Evolutionary conservation across 306 rosid genomes (phyloP).

Genomic region (Rubus parviflorus): DNA sequence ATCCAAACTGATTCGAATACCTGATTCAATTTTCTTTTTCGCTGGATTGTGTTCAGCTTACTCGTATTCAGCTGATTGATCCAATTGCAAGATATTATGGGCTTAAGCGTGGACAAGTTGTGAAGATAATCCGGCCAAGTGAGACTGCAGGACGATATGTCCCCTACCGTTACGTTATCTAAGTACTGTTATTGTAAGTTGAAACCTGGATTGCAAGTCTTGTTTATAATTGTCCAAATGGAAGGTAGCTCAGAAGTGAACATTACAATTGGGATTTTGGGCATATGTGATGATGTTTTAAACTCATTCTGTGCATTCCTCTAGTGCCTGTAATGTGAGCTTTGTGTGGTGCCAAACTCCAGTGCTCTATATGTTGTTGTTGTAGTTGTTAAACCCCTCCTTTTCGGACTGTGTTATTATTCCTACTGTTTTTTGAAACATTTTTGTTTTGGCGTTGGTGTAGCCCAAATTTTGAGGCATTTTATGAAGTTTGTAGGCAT

Average conservation of each 20-base stretch:
- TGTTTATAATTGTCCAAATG: neutral
- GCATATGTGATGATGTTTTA: neutral
- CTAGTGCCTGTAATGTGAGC: neutral
- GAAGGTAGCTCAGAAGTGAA: neutral
- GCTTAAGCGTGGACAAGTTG: conserved; percentile 91
- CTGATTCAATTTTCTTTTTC: neutral
- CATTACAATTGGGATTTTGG: neutral
- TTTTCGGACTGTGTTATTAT: neutral
- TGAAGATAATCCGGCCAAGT: conserved; percentile 76
- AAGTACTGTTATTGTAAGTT: neutral
- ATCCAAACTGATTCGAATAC: neutral
- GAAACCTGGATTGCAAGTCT: neutral
- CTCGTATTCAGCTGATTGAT: conserved; percentile 79
- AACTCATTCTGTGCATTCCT: neutral
- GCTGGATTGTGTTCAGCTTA: conserved; percentile 49
- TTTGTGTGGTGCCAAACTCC: neutral
- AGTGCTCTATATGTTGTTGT: neutral
- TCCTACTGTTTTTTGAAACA: neutral
- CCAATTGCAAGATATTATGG: conserved; percentile 88
- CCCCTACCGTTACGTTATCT: conserved; percentile 75
- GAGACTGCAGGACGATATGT: conserved; percentile 90
- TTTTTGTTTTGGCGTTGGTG: neutral
- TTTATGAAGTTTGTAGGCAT: neutral
- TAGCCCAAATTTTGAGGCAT: neutral
- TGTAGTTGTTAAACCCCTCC: neutral